Percentiles rank a stretch among this genome's conserved stretches.
These are phyloP conservation scores for Eragrostis tef DNA, from an alignment of 202 grass and related monocot species.

Conservation along the genomic window DNA sequence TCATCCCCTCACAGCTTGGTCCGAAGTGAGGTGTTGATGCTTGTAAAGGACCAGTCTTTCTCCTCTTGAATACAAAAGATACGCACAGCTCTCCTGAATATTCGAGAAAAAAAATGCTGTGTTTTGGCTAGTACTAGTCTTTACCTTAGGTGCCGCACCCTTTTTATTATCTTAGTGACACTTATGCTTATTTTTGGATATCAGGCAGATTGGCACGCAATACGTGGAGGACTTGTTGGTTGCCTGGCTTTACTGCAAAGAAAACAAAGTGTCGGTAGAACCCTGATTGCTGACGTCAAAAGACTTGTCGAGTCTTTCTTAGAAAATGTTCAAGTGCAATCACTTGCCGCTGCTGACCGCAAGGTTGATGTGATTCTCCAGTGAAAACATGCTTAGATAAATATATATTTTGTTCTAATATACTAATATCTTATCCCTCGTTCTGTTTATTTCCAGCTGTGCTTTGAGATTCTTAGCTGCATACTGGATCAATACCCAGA, in stretches of 20 bases:
- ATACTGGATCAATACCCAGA: constrained; percentile 67
- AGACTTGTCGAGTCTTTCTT: constrained; percentile 76
- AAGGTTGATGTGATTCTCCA: constrained; percentile 62
- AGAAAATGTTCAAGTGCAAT: constrained; percentile 66
- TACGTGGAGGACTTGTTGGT: constrained; percentile 80
- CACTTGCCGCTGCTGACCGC: constrained; percentile 74
- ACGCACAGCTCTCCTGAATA: too few species aligned
- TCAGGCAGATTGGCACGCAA: constrained; percentile 91
- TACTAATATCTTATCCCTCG: constrained; percentile 45
- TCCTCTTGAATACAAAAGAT: too few species aligned
- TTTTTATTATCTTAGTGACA: constrained; percentile 29
- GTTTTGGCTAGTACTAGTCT: neutral
- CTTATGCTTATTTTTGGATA: constrained; percentile 42
- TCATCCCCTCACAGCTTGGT: too few species aligned
- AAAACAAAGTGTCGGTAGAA: constrained; percentile 63
- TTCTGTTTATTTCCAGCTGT: constrained; percentile 64
- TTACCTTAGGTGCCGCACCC: constrained; percentile 13
- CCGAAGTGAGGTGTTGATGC: too few species aligned
- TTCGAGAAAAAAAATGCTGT: too few species aligned
- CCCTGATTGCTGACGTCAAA: constrained; percentile 62
- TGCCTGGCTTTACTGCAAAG: constrained; percentile 80
- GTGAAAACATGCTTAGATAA: constrained; percentile 38
- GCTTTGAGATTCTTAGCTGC: constrained; percentile 76
- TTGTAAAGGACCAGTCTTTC: too few species aligned
- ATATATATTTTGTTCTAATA: constrained; percentile 29